Evolutionary conservation across 208 protist genomes (phyloP).

Genomic region (Trypanosoma conorhini): DNA sequence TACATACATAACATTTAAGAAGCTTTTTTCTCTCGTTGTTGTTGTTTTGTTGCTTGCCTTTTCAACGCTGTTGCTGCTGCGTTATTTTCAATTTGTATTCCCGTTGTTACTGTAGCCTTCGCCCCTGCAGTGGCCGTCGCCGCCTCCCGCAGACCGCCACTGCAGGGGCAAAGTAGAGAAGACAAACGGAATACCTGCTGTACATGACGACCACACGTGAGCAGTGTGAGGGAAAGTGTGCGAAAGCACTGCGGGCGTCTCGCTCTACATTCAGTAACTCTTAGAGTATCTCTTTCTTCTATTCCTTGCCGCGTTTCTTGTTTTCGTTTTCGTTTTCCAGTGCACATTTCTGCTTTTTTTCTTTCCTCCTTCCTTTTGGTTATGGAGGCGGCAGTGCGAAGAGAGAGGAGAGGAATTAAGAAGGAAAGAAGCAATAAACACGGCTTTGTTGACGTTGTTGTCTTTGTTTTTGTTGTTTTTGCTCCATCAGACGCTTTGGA

Average conservation of each 20-base stretch:
- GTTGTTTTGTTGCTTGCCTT: background rate
- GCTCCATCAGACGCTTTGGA: background rate
- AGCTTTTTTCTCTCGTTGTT: background rate
- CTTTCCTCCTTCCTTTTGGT: background rate
- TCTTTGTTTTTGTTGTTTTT: background rate
- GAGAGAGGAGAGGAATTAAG: background rate
- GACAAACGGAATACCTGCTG: background rate
- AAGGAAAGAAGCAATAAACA: background rate
- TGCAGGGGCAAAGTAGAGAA: background rate
- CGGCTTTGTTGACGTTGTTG: background rate
- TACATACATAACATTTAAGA: background rate
- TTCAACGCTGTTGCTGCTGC: background rate
- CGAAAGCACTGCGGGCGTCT: background rate
- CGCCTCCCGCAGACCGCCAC: background rate
- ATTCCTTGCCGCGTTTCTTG: background rate
- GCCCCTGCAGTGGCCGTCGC: background rate
- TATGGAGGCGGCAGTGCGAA: background rate
- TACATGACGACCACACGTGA: background rate
- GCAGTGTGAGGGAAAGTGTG: background rate
- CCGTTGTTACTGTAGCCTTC: background rate
- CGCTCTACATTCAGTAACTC: background rate
- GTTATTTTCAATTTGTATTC: background rate
- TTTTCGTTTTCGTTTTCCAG: background rate
- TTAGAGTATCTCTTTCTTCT: constrained; percentile 1
- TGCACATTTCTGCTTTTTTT: background rate